Base-by-base conservation (phyloP, 176 grass and related monocot species). In the Paspalum vaginatum region DNA sequence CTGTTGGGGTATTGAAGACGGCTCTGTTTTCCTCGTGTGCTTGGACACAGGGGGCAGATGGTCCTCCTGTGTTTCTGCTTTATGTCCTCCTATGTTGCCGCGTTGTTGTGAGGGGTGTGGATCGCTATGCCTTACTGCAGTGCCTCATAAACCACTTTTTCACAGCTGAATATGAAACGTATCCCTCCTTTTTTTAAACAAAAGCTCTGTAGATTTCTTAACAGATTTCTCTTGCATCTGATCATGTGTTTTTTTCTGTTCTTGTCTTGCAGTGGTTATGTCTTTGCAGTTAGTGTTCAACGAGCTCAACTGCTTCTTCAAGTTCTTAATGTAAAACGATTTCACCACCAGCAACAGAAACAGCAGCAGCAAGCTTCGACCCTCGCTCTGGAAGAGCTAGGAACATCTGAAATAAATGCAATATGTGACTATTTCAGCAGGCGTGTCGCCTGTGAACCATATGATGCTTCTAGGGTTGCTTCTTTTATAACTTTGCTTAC, bases 401-500 rank as follows among this genome's bases (percentile, higher is more conserved):
- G 89, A 43, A 74, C 80, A 80, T 66, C 71, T 59, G 92, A 98
- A 76, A 98, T 94, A 76, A 90, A 85, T 53, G 95, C 94, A 74
- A 91, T 94, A 73, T 92, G 92, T 6, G 92, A 98, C 26, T 98
- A 87, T 79, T 98, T 98, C 55, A 98, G 92, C 70, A 81, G 88
- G 66, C 86, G 90, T 78, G 92, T 98, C 37, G 89, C 81, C 18
- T 94, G 87, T 72, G 95, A 98, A 83, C 95, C 95, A 25, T 98
- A 94, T 61, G 92, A 98, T 83, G 87, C 90, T 81, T 98, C 92
- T 51, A 86, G 92, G 56, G 90, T 92, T 85, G 92, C 95, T 79
- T 98, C 95, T 78, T 98, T 98, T 74, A 86, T 98, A 63, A 98
- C 92, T 70, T 89, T 98, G 48, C 92, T 98, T 81, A 98, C 95